Percentiles rank a stretch among this genome's conserved stretches.
Conservation (phyloP, 139 green algal species). For the Desmodesmus armatus region DNA sequence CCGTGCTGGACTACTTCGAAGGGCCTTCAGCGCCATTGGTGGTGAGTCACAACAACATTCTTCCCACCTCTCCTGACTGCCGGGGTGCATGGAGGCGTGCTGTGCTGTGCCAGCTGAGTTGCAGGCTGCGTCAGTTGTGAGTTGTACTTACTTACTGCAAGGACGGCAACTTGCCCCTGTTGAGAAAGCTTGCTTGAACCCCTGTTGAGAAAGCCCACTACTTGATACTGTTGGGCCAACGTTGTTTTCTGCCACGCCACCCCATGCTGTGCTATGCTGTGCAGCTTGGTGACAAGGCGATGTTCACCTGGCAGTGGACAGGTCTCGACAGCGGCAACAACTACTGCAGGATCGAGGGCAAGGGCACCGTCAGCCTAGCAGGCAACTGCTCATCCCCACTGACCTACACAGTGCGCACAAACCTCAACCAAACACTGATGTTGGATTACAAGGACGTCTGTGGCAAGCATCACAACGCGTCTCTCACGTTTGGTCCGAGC, state of each 20-base stretch:
- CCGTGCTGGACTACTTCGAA: slow-evolving; percentile 11
- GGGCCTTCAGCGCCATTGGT: not conserved
- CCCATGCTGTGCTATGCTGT: not conserved
- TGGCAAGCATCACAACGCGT: not conserved
- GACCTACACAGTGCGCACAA: not conserved
- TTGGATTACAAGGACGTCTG: slow-evolving; percentile 39
- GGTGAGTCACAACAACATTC: too few relatives aligned
- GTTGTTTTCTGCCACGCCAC: too few relatives aligned
- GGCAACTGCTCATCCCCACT: slow-evolving; percentile 25
- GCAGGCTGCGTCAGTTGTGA: too few relatives aligned
- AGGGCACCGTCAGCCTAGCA: not conserved
- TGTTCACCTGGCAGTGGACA: slow-evolving; percentile 18
- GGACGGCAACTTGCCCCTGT: too few relatives aligned
- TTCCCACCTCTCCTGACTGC: too few relatives aligned
- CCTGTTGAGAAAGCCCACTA: too few relatives aligned
- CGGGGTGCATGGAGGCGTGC: too few relatives aligned
- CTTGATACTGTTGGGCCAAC: too few relatives aligned
- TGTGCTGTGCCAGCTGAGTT: too few relatives aligned
- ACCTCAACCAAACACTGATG: slow-evolving; percentile 19
- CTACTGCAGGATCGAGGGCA: slow-evolving; percentile 15
- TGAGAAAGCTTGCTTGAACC: too few relatives aligned
- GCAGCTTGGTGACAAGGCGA: slow-evolving; percentile 20
- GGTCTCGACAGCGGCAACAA: slow-evolving; percentile 36
- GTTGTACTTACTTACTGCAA: too few relatives aligned
- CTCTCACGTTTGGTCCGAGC: not conserved